These are phyloP conservation scores for Dactylis glomerata DNA, from an alignment of 176 grass and related monocot genomes.

Conservation along the genomic window DNA sequence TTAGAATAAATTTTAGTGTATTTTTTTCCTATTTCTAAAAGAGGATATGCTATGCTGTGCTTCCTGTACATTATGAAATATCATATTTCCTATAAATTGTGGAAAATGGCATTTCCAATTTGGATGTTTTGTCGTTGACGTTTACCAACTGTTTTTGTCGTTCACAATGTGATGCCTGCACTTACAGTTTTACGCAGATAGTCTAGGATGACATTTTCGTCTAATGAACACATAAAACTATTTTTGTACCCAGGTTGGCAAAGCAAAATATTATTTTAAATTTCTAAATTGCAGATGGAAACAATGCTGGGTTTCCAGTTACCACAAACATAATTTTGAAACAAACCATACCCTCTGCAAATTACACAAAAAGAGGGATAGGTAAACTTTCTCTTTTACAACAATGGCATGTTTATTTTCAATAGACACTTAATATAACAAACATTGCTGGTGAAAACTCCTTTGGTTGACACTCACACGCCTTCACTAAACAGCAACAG, in stretches of 20 bases:
- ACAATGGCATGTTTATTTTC: background rate
- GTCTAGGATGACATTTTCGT: too few relatives aligned
- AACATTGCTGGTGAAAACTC: background rate
- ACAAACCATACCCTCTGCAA: background rate
- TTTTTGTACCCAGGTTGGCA: background rate
- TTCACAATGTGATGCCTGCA: background rate
- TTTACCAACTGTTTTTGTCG: background rate
- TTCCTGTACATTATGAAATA: conserved; percentile 27
- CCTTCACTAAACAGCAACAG: conserved; percentile 48
- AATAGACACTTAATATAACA: background rate
- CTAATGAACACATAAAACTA: background rate
- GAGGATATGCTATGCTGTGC: background rate
- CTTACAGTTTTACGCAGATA: background rate
- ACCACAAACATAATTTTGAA: background rate
- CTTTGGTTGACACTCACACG: background rate
- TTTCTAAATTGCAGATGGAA: background rate
- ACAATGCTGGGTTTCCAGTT: background rate
- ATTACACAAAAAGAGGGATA: background rate
- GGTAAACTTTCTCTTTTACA: background rate
- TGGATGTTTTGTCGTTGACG: background rate
- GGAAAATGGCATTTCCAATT: background rate
- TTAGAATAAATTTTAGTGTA: conserved; percentile 7
- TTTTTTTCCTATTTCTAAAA: conserved; percentile 14
- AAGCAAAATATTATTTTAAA: background rate
- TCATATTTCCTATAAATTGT: background rate